Evolutionary conservation across 306 rosid species (phyloP).

Genomic region (Notholithocarpus densiflorus): DNA sequence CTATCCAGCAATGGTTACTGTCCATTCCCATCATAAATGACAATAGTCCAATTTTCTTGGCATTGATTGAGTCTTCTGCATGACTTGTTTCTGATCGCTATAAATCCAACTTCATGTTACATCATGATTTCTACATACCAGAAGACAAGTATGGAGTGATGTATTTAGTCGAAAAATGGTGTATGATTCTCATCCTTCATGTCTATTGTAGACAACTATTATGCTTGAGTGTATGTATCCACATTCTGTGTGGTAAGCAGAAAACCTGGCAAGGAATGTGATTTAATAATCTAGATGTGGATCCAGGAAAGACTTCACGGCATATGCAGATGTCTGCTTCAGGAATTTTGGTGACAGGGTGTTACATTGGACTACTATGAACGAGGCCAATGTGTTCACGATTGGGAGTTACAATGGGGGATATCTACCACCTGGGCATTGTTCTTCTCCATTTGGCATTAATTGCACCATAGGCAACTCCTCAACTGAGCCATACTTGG

Average conservation of each 20-base stretch:
- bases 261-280: not conserved
- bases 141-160: slow-evolving; percentile 82
- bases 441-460: slow-evolving; percentile 14
- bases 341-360: slow-evolving; percentile 55
- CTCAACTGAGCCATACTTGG: slow-evolving; percentile 51
- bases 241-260: not conserved
- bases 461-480: slow-evolving; percentile 50
- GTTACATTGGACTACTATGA: slow-evolving; percentile 45
- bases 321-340: slow-evolving; percentile 29
- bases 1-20: slow-evolving; percentile 28
- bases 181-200: slow-evolving; percentile 34
- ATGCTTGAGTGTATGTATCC: not conserved
- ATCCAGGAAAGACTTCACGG: too few species aligned
- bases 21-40: not conserved
- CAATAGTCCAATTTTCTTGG: not conserved
- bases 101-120: slow-evolving; percentile 85
- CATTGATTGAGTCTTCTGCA: not conserved
- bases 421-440: slow-evolving; percentile 23
- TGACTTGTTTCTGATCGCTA: slow-evolving; percentile 7
- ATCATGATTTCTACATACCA: slow-evolving; percentile 47
- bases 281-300: too few species aligned
- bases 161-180: slow-evolving; percentile 51
- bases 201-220: not conserved
- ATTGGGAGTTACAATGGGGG: slow-evolving; percentile 29
- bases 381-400: slow-evolving; percentile 34